These are phyloP conservation scores for Peronospora farinosa DNA, from an alignment of 352 stramenopile species.

Conservation along the genomic window DNA sequence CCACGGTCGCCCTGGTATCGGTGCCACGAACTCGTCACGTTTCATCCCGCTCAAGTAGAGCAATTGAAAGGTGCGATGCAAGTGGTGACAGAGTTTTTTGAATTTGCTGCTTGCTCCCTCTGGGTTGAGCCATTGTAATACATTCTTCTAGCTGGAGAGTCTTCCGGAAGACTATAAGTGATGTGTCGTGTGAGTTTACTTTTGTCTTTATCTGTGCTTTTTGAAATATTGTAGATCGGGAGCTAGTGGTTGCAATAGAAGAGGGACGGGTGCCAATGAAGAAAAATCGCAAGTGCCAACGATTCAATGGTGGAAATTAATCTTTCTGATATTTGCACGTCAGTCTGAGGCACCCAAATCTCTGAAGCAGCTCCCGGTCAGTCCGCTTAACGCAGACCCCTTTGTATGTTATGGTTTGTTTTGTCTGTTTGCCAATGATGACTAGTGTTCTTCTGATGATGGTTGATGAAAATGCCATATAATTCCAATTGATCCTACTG, in stretches of 20 bases:
- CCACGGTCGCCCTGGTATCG: conserved; percentile 98
- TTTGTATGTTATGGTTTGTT: conserved; percentile 26
- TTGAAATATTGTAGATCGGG: conserved; percentile 3
- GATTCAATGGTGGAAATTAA: conserved; percentile 57
- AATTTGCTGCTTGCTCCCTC: conserved; percentile 23
- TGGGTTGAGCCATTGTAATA: conserved; percentile 83
- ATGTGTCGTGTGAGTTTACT: conserved; percentile 15
- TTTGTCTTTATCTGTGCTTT: conserved; percentile 10
- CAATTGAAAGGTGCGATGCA: conserved; percentile 14
- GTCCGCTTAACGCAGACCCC: not conserved
- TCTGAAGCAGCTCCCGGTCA: not conserved
- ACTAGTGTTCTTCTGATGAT: conserved; percentile 66
- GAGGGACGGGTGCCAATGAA: conserved; percentile 38
- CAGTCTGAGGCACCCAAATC: conserved; percentile 67
- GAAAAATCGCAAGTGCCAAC: conserved; percentile 45
- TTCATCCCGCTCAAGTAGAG: conserved; percentile 99
- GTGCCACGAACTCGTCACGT: conserved; percentile 93
- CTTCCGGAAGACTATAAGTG: conserved; percentile 11
- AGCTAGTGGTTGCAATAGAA: conserved; percentile 10
- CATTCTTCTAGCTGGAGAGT: conserved; percentile 38
- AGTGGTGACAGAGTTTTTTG: not conserved
- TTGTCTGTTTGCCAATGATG: conserved; percentile 54
- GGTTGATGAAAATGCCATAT: conserved; percentile 65
- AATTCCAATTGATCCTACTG: conserved; percentile 89
- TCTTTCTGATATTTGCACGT: conserved; percentile 83